Percentiles rank a stretch among this genome's conserved stretches.
Evolutionary conservation across 305 asterid species (phyloP).

Genomic region (Lippia alba): DNA sequence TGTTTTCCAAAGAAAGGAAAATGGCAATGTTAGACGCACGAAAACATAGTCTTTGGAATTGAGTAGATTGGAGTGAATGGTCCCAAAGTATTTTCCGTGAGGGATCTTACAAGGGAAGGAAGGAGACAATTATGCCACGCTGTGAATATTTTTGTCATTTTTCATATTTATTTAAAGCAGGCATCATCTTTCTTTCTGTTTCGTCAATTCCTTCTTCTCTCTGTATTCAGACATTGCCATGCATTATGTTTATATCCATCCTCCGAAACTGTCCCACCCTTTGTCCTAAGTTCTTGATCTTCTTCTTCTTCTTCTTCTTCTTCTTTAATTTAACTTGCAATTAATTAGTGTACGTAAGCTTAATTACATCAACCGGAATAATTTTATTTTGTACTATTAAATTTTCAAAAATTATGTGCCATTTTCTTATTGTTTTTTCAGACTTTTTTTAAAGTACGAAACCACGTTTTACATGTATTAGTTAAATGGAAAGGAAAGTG

Average conservation of each 20-base stretch:
- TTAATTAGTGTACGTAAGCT: slow-evolving; percentile 7
- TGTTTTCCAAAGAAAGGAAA: neutral
- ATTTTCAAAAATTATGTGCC: neutral
- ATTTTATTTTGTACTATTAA: neutral
- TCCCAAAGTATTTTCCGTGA: slow-evolving; percentile 35
- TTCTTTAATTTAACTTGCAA: neutral
- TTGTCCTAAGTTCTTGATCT: slow-evolving; percentile 33
- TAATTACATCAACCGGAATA: neutral
- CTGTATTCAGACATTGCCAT: slow-evolving; percentile 20
- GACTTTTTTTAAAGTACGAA: too few species aligned
- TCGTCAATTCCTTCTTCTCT: slow-evolving; percentile 52
- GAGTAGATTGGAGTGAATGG: slow-evolving; percentile 41
- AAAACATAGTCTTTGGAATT: slow-evolving; percentile 32
- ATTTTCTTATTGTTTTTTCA: too few species aligned
- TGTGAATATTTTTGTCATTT: slow-evolving; percentile 55
- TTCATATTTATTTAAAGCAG: slow-evolving; percentile 36
- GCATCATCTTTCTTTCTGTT: slow-evolving; percentile 41
- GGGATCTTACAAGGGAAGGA: slow-evolving; percentile 33
- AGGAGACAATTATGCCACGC: slow-evolving; percentile 69
- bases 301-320: neutral
- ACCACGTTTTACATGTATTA: too few species aligned
- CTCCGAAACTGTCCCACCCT: slow-evolving; percentile 26
- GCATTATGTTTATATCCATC: slow-evolving; percentile 21
- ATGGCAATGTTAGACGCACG: neutral
- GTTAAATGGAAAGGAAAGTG: too few species aligned